A percentile compares a stretch with the other conserved stretches of the same genome.
These are phyloP conservation scores for Breviolum minutum DNA, from an alignment of 73 alveolate genomes.

Conservation along the genomic window DNA sequence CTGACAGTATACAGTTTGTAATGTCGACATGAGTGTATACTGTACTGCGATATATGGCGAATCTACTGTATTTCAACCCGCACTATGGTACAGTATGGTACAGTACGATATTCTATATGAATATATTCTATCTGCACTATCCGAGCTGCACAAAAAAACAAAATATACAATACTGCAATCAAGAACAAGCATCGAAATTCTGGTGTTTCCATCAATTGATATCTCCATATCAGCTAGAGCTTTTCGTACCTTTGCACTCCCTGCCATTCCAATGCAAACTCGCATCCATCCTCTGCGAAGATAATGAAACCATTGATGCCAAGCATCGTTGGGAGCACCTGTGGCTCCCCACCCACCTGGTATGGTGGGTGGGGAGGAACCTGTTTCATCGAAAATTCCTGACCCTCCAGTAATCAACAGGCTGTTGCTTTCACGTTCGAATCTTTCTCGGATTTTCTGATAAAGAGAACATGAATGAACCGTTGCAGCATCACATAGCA, in stretches of 20 bases:
- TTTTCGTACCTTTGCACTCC: not conserved
- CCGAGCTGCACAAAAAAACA: not conserved
- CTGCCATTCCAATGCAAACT: not conserved
- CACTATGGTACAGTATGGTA: not conserved
- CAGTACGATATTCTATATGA: not conserved
- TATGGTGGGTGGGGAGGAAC: not conserved
- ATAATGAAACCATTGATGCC: slow-evolving; percentile 14
- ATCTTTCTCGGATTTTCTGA: not conserved
- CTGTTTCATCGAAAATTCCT: not conserved
- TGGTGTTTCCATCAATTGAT: not conserved
- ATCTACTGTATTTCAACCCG: no score
- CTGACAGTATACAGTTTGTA: no score
- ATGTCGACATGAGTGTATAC: no score
- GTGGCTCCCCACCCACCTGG: slow-evolving; percentile 24
- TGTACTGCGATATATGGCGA: no score
- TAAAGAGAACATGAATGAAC: not conserved
- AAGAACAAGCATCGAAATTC: not conserved
- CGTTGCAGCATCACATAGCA: slow-evolving; percentile 23
- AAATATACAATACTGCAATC: not conserved
- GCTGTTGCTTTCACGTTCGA: not conserved
- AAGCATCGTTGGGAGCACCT: slow-evolving; percentile 17
- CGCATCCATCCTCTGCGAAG: not conserved
- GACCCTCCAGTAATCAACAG: not conserved
- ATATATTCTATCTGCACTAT: no score
- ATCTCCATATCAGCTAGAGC: not conserved